These are phyloP conservation scores for Syzygium jambos DNA, from an alignment of 345 rosid genomes.

Conservation along the genomic window DNA sequence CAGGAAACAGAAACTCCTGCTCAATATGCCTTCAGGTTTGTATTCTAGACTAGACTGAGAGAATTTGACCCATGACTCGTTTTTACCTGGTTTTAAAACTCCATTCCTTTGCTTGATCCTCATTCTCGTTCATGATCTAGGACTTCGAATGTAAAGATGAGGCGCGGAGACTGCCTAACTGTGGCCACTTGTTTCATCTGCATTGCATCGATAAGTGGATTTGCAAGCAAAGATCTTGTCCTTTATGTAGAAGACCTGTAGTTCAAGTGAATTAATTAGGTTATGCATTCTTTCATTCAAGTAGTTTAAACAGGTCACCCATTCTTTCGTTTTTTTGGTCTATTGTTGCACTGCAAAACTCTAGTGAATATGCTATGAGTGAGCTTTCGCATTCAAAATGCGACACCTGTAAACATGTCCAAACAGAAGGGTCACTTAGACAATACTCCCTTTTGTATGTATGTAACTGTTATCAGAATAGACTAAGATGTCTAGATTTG, in stretches of 20 bases:
- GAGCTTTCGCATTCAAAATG: background rate
- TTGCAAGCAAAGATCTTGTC: slow-evolving; percentile 19
- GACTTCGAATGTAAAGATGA: slow-evolving; percentile 12
- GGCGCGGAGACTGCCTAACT: slow-evolving; percentile 13
- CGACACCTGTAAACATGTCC: background rate
- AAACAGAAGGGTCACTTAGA: background rate
- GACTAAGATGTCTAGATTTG: background rate
- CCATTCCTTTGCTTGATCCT: background rate
- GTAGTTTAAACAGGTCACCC: background rate
- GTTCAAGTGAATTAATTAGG: background rate
- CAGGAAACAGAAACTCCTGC: slow-evolving; percentile 17
- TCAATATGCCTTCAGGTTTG: slow-evolving; percentile 40
- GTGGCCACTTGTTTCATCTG: slow-evolving; percentile 22
- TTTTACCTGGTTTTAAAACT: background rate
- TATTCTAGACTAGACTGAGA: background rate
- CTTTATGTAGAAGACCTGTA: slow-evolving; percentile 15
- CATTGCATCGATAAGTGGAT: slow-evolving; percentile 21
- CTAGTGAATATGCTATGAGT: background rate
- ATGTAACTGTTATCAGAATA: background rate
- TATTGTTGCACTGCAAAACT: background rate
- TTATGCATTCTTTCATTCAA: background rate
- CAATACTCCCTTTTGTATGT: rapidly evolving
- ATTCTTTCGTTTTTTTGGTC: background rate
- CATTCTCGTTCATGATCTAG: background rate
- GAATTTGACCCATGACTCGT: background rate